Conservation (phyloP, 495 filamentous ascomycete species). For the Haplographium delicatum region DNA sequence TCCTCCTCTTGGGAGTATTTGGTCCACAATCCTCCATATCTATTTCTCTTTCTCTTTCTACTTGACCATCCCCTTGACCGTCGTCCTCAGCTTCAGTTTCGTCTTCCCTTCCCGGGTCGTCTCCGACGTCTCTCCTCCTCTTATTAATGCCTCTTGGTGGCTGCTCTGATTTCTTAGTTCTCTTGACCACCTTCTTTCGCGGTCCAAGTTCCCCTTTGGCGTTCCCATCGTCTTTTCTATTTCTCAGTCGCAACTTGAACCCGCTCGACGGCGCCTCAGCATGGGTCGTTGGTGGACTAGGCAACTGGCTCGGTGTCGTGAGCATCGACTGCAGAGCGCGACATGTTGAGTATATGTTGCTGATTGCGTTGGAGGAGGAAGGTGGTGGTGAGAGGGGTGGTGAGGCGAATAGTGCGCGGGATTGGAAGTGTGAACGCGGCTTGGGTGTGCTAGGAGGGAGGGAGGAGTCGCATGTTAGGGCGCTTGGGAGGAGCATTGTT, state of each 20-base stretch:
- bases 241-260: slow-evolving; percentile 40
- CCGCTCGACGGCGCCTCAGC: slow-evolving; percentile 47
- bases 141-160: slow-evolving; percentile 56
- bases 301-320: slow-evolving; percentile 31
- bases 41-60: slow-evolving; percentile 22
- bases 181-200: slow-evolving; percentile 44
- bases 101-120: slow-evolving; percentile 43
- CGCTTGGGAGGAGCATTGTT: slow-evolving; percentile 66
- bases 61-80: slow-evolving; percentile 32
- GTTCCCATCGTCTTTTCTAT: slow-evolving; percentile 21
- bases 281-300: slow-evolving; percentile 37
- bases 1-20: slow-evolving; percentile 63
- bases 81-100: slow-evolving; percentile 28
- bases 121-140: slow-evolving; percentile 50
- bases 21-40: no score
- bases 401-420: slow-evolving; percentile 54
- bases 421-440: slow-evolving; percentile 41
- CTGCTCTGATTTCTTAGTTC: slow-evolving; percentile 42
- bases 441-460: slow-evolving; percentile 40
- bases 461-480: slow-evolving; percentile 55
- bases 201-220: slow-evolving; percentile 34
- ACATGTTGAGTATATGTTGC: slow-evolving; percentile 62
- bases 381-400: slow-evolving; percentile 60
- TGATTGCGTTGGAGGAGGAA: slow-evolving; percentile 46
- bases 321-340: slow-evolving; percentile 68